These are phyloP conservation scores for Debaryomyces psychrophilus DNA, from an alignment of 1,139 yeast species.

Conservation along the genomic window DNA sequence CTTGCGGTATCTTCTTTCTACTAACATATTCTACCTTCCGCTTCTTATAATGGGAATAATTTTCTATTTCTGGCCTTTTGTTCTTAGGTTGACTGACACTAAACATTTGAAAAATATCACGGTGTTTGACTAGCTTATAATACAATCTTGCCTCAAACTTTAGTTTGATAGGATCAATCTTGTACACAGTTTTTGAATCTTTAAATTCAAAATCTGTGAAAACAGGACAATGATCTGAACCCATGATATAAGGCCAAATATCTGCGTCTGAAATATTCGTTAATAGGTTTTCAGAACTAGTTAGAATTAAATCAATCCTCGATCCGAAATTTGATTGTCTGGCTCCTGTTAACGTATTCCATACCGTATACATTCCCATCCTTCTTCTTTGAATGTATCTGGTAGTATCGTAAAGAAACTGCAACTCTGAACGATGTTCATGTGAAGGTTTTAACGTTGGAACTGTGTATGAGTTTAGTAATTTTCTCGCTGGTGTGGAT, in stretches of 20 bases:
- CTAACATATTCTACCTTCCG: conserved; percentile 18
- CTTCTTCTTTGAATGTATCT: conserved; percentile 60
- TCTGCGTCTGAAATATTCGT: conserved; percentile 49
- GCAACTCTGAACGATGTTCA: conserved; percentile 14
- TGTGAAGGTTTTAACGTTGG: conserved; percentile 18
- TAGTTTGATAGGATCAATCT: conserved; percentile 23
- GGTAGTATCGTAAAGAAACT: conserved; percentile 64
- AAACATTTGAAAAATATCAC: conserved; percentile 60
- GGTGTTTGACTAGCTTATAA: conserved; percentile 50
- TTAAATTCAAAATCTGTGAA: conserved; percentile 61
- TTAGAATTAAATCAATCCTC: conserved; percentile 76
- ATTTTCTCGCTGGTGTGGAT: conserved; percentile 43
- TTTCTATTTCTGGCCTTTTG: not conserved
- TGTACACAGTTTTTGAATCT: conserved; percentile 9
- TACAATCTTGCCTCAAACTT: conserved; percentile 59
- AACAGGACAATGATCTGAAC: conserved; percentile 96
- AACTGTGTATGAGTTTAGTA: conserved; percentile 44
- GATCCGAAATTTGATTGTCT: conserved; percentile 87
- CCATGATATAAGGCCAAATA: conserved; percentile 70
- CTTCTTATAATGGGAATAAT: conserved; percentile 7
- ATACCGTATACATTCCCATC: conserved; percentile 79
- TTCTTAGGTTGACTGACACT: conserved; percentile 5
- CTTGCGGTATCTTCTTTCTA: conserved; percentile 14
- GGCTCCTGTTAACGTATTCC: conserved; percentile 83
- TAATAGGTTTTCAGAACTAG: conserved; percentile 41